Evolutionary conservation across 345 rosid species (phyloP).

Genomic region (Camelina sativa): DNA sequence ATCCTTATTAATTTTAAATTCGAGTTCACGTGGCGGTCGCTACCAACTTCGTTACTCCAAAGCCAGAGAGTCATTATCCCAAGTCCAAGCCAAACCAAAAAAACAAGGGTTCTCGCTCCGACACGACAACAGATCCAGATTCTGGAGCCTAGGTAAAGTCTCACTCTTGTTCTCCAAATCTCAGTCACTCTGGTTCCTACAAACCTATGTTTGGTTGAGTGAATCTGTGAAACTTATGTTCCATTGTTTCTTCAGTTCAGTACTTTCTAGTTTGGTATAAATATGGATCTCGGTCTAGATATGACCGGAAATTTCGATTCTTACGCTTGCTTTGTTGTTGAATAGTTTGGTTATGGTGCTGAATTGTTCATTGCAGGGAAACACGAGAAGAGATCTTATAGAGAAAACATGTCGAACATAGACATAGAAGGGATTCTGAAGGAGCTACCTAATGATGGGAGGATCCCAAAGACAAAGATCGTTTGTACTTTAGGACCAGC

Average conservation of each 20-base stretch:
- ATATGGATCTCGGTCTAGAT: constrained; percentile 4
- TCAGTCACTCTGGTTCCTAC: not conserved
- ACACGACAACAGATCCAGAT: constrained; percentile 29
- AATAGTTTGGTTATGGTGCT: not conserved
- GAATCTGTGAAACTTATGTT: not conserved
- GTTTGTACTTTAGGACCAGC: constrained; percentile 97
- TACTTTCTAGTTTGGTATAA: not conserved
- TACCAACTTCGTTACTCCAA: constrained; percentile 32
- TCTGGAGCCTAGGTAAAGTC: constrained; percentile 25
- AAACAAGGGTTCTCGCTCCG: constrained; percentile 39
- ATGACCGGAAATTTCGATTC: not conserved
- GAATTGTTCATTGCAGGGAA: constrained; percentile 6
- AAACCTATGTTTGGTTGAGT: constrained; percentile 19
- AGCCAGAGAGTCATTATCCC: constrained; percentile 23
- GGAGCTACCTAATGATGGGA: constrained; percentile 60
- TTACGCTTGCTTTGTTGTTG: constrained; percentile 13
- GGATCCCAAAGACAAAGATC: constrained; percentile 83
- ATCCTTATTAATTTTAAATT: constrained; percentile 5
- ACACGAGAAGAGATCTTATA: not conserved
- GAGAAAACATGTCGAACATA: constrained; percentile 70
- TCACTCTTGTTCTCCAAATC: constrained; percentile 19
- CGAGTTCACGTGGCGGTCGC: constrained; percentile 43
- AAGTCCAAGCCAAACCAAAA: constrained; percentile 33
- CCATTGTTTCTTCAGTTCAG: not conserved
- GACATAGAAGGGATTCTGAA: constrained; percentile 81